These are phyloP conservation scores for Metarhizium brunneum DNA, from an alignment of 2,329 filamentous ascomycete species.

Conservation along the genomic window DNA sequence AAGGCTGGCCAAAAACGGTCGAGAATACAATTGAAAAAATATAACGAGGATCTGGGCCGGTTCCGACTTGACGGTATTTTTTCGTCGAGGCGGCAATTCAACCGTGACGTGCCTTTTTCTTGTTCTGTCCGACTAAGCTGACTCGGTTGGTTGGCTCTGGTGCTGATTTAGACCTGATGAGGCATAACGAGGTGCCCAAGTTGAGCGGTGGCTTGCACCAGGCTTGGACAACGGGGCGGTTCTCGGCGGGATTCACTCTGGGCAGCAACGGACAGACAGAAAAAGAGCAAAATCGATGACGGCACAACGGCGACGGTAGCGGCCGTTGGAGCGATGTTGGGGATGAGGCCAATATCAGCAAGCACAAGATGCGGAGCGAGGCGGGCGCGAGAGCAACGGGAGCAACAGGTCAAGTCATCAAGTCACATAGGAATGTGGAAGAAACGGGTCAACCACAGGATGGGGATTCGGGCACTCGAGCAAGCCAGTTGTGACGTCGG, in stretches of 20 bases:
- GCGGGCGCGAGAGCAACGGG: too few relatives aligned
- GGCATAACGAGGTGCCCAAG: not conserved
- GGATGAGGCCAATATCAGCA: too few relatives aligned
- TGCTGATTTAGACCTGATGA: not conserved
- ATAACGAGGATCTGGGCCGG: not conserved
- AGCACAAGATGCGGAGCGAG: too few relatives aligned
- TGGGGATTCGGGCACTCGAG: too few relatives aligned
- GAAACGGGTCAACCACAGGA: too few relatives aligned
- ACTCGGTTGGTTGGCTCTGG: not conserved
- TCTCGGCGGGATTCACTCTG: not conserved
- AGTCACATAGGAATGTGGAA: too few relatives aligned
- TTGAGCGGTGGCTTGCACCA: not conserved
- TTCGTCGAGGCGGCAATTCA: not conserved
- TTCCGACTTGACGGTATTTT: not conserved
- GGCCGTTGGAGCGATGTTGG: not conserved
- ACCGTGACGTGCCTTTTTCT: not conserved
- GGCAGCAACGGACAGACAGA: not conserved
- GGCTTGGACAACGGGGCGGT: not conserved
- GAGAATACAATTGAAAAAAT: not conserved
- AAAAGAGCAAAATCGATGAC: not conserved
- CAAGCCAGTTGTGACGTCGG: too few relatives aligned
- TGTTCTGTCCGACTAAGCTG: not conserved
- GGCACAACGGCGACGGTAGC: not conserved
- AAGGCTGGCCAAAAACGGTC: too few relatives aligned
- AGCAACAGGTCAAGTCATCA: too few relatives aligned